Base-by-base conservation (phyloP, 192 early-diverging fungal species). In the Rhizophagus prolifer region DNA sequence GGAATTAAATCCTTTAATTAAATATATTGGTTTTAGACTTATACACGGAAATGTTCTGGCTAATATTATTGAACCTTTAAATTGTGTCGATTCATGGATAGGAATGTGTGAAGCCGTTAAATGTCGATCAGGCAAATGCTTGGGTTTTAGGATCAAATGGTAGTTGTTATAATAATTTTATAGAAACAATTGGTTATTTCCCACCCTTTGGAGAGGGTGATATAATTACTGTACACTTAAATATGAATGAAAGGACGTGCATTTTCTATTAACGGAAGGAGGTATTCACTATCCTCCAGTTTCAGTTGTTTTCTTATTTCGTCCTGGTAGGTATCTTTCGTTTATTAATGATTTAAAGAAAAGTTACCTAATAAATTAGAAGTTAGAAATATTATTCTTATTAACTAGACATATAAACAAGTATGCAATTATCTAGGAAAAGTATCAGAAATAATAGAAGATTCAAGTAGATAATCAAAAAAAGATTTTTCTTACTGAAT, bases 251-350 rank as follows among this genome's bases (percentile, higher is more conserved):
- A n/a, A n/a, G n/a, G n/a, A n/a, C n/a, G n/a, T n/a, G n/a, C n/a
- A n/a, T 70, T 70, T 14, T 59, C 77, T 6, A 72, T 78, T 10
- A 78, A 78, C 28, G 75, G 41, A 19, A 46, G 12, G 2, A 77
- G 41, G 4, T 77, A 66, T 31, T n/a, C n/a, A n/a, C n/a, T n/a
- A n/a, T n/a, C 41, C 36, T 19, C n/a, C 8, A 1, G 59, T 60
- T 21, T 3, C 36, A 8, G 10, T 36, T 2, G 75, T 69, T 16
- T 68, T 36, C 0, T 38, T 68, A 36, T 8, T 3, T 4, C 25
- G 25, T 38, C 66, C 66, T 38, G 66, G 66, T 23, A 36, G 5
- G 34, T 36, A 36, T 36, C 5, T 36, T 36, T 36, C 34, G n/a
- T n/a, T n/a, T n/a, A n/a, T n/a, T n/a, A n/a, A n/a, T n/a, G n/a